Evolutionary conservation across 345 rosid genomes (phyloP), one percentile per base, ranked within the genome.

Genomic region (Sonneratia caseolaris): DNA sequence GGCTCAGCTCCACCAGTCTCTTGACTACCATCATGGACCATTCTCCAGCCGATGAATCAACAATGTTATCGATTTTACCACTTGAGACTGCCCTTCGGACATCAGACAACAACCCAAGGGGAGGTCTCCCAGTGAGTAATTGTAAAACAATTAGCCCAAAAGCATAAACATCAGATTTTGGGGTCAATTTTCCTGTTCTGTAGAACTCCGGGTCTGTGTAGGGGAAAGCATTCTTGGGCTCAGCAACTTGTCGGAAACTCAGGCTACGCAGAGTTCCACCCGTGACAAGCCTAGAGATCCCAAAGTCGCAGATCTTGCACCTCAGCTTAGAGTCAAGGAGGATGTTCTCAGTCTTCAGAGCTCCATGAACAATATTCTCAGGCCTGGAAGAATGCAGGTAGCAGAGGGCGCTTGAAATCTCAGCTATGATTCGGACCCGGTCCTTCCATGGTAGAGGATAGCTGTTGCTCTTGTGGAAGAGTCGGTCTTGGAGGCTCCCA

Each of bases 261-360:
- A 87, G 82, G 70, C 73, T 74, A 73, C 69, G 76, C 64, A 79
- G 82, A 64, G 71, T 77, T n/a, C 84, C 88, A 71, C 79, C 88
- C 0, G 80, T 66, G 24, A 84, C 77, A 66, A 90, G 80, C 82
- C 90, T 84, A 75, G 85, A 83, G 57, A 86, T 84, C 57, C 93
- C 88, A 43, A 88, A 85, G 73, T 86, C 89, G 12, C 91, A 85
- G 77, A 90, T 83, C 83, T 88, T 90, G 89, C 91, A 85, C 73
- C 83, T 77, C 55, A 90, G 83, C 55, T 86, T 80, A 67, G 89
- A 83, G 81, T 90, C 86, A 1, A 87, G 86, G 61, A 88, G 80
- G 76, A 91, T 79, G 78, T 88, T 88, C 69, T 86, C 85, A 45
- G 88, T 93, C 72, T 87, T 91, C 74, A 90, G 79, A 82, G 87